phyloP scores from a whole-genome alignment of 345 rosid species.

The Corchorus olitorius region DNA sequence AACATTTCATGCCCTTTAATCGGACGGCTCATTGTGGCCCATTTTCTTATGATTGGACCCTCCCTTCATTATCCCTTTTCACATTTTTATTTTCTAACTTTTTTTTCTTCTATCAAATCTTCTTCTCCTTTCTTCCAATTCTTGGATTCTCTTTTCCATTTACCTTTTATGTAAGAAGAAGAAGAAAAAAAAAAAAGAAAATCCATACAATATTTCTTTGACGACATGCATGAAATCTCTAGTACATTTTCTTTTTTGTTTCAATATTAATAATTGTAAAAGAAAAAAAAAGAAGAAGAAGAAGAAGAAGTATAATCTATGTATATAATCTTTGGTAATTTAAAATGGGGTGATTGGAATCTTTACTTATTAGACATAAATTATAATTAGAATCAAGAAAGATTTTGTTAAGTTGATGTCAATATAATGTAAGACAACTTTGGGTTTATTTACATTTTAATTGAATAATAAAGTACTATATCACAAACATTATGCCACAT shows the following conservation, averaged over 20 bases:
- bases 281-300: background rate
- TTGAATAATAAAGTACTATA: no score
- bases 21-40: conserved; percentile 37
- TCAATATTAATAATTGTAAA: background rate
- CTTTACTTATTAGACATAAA: background rate
- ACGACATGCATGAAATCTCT: background rate
- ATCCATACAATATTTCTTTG: background rate
- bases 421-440: conserved; percentile 5
- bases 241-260: background rate
- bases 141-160: conserved; percentile 11
- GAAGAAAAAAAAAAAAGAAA: no score
- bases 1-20: conserved; percentile 32
- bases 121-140: background rate
- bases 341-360: background rate
- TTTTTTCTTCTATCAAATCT: background rate
- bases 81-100: background rate
- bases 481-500: no score
- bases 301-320: background rate
- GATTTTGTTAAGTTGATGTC: background rate
- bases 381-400: background rate
- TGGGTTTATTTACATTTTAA: background rate
- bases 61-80: background rate
- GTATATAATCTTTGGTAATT: background rate
- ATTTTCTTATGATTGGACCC: conserved; percentile 20
- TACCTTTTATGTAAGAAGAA: background rate